A percentile compares a stretch with the other conserved stretches of the same genome.
phyloP scores from a whole-genome alignment of 495 filamentous ascomycete genomes.

The Penicillium cosmopolitanum region DNA sequence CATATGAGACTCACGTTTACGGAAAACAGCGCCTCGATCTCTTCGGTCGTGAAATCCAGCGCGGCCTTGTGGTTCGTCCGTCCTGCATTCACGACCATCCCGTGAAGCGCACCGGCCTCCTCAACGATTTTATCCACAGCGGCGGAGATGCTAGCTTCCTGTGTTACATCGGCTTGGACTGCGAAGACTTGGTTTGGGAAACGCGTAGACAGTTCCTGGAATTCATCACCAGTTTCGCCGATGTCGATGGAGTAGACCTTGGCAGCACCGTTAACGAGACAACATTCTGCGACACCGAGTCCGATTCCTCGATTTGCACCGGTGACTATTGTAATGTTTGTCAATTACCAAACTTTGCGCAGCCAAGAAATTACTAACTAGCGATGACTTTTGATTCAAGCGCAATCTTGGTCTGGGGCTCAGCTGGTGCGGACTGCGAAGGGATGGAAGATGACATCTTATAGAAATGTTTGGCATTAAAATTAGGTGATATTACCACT shows the following conservation, averaged over 20 bases:
- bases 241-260: slow-evolving; percentile 48
- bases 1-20: slow-evolving; percentile 30
- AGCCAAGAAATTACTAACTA: slow-evolving; percentile 11
- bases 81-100: slow-evolving; percentile 47
- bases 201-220: slow-evolving; percentile 32
- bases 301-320: slow-evolving; percentile 47
- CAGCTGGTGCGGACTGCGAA: slow-evolving; percentile 8
- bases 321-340: slow-evolving; percentile 26
- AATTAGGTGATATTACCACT: neutral
- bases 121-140: slow-evolving; percentile 43
- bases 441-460: slow-evolving; percentile 15
- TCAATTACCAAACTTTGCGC: neutral
- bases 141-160: slow-evolving; percentile 38
- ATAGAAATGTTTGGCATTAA: too few species aligned
- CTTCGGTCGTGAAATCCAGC: slow-evolving; percentile 44
- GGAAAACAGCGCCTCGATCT: slow-evolving; percentile 45
- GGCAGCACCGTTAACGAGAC: slow-evolving; percentile 42
- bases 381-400: slow-evolving; percentile 24
- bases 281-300: slow-evolving; percentile 43
- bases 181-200: slow-evolving; percentile 36
- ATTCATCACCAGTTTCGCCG: slow-evolving; percentile 41
- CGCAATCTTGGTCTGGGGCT: slow-evolving; percentile 22
- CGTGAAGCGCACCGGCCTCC: slow-evolving; percentile 37
- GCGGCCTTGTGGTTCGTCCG: slow-evolving; percentile 50
- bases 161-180: slow-evolving; percentile 41